phyloP scores from a whole-genome alignment of 2,329 filamentous ascomycete genomes.

The Verticillium nubilum region DNA sequence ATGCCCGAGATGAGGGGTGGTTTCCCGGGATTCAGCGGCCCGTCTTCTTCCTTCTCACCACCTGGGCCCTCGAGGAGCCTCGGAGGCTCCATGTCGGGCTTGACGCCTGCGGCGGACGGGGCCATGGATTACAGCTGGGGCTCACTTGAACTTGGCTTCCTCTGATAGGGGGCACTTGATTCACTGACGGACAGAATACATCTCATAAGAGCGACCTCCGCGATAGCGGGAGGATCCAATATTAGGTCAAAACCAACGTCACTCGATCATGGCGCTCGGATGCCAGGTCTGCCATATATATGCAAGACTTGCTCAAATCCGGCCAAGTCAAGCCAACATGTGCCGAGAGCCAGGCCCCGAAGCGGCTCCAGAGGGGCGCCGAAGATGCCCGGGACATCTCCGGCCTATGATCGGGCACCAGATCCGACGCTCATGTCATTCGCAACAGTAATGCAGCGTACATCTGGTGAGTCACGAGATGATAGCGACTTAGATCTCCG shows the following conservation, averaged over 20 bases:
- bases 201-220: no score
- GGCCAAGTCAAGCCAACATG: not conserved
- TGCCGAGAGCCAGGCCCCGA: not conserved
- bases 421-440: not conserved
- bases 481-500: not conserved
- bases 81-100: not conserved
- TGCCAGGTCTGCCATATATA: not conserved
- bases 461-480: not conserved
- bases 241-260: not conserved
- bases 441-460: not conserved
- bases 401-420: not conserved
- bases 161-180: not conserved
- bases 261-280: not conserved
- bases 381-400: not conserved
- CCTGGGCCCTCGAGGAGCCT: slow-evolving; percentile 5
- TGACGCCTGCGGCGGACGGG: slow-evolving; percentile 5
- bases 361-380: no score
- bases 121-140: slow-evolving; percentile 11
- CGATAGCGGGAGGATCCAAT: no score
- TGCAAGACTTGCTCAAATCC: not conserved
- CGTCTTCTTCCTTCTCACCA: slow-evolving; percentile 7
- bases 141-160: slow-evolving; percentile 9
- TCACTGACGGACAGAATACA: no score
- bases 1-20: slow-evolving; percentile 9
- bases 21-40: not conserved